phyloP scores from a whole-genome alignment of 345 rosid species.

The Camelina laxa region DNA sequence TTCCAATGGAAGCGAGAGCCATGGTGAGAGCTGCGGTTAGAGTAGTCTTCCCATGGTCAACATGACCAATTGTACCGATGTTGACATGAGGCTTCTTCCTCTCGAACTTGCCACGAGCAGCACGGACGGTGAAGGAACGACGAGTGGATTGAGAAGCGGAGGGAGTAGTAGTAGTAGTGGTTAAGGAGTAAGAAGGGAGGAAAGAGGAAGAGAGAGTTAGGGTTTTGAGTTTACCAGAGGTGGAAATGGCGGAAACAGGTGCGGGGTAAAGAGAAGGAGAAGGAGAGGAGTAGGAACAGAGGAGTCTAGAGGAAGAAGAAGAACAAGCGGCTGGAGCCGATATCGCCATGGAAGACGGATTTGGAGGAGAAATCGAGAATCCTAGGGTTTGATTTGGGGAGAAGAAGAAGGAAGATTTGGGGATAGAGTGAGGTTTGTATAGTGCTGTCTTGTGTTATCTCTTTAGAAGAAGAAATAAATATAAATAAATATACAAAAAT shows the following conservation, averaged over 20 bases:
- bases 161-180: slow-evolving; percentile 13
- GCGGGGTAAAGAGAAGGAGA: slow-evolving; percentile 45
- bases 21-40: slow-evolving; percentile 88
- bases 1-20: slow-evolving; percentile 80
- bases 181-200: slow-evolving; percentile 52
- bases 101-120: slow-evolving; percentile 95
- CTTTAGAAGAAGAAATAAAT: neutral
- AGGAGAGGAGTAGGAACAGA: slow-evolving; percentile 48
- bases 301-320: slow-evolving; percentile 54
- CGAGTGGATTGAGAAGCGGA: slow-evolving; percentile 43
- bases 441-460: slow-evolving; percentile 24
- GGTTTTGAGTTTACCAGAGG: slow-evolving; percentile 41
- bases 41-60: slow-evolving; percentile 97
- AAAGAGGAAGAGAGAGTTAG: slow-evolving; percentile 70
- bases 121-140: slow-evolving; percentile 65
- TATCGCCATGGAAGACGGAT: slow-evolving; percentile 59
- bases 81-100: slow-evolving; percentile 91
- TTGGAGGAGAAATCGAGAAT: slow-evolving; percentile 20
- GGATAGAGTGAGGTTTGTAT: slow-evolving; percentile 34
- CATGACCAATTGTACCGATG: slow-evolving; percentile 93
- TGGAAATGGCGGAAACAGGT: slow-evolving; percentile 45
- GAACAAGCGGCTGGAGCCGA: slow-evolving; percentile 55
- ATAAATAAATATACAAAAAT: neutral
- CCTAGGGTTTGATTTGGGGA: slow-evolving; percentile 32
- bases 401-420: slow-evolving; percentile 30